Base-by-base conservation (phyloP, 1,139 yeast species). In the Sporopachydermia cereana region DNA sequence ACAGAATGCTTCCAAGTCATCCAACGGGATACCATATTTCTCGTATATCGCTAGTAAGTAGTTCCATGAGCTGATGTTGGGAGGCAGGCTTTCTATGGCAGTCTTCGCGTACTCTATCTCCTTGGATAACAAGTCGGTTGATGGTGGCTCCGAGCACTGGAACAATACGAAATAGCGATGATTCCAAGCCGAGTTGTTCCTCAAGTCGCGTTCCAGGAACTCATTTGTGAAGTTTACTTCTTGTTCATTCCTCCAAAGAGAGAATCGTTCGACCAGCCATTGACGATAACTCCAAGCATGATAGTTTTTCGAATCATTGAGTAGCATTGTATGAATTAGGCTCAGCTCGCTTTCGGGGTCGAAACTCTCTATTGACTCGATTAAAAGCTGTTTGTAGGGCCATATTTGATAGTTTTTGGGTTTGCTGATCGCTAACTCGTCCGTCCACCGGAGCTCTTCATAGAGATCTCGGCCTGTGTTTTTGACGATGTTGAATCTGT, bases 381-480 rank as follows among this genome's bases (percentile, higher is more conserved):
- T 64, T 3, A 82, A 54, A 43, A 76, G 61, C 57, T 84, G 89
- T 45, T 96, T 74, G 57, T 89, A 86, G 56, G 88, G 85, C 98
- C 98, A 91, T 24, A 91, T 82, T 62, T 91, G 99, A 64, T 93
- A 91, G 64, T 89, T 91, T 61, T 91, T 91, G 43, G 89, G 83
- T 58, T 84, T 80, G 7, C 74, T 79, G 45, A 83, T 58, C 0
- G 96, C 91, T 41, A 84, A 65, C 36, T 71, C 69, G 53, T 85
- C 93, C 52, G 89, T 72, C 95, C 95, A 88, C 42, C 75, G 74
- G 36, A 83, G 63, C 56, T 83, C 93, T 14, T 66, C 63, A 18
- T 60, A 56, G 36, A 75, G 46, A 43, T 48, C 50, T 22, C 47
- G 45, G 16, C 14, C 51, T 49, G 45, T 54, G 36, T 41, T 45